Evolutionary conservation across 2,329 filamentous ascomycete genomes (phyloP).

Genomic region (Colletotrichum zoysiae): DNA sequence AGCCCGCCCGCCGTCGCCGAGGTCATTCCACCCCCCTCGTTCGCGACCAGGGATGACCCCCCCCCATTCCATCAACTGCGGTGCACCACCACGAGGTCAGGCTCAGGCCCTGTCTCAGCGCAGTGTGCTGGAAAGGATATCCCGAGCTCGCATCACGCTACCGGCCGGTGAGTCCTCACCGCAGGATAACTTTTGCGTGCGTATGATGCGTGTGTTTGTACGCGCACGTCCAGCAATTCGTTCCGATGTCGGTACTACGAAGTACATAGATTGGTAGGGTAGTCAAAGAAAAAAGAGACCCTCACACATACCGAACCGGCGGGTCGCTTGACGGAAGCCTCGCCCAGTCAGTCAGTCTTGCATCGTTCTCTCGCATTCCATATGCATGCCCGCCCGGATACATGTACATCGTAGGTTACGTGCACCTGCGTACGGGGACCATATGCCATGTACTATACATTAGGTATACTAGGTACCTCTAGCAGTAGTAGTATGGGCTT

Average conservation of each 20-base stretch:
- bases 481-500: background rate
- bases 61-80: background rate
- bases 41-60: constrained; percentile 15
- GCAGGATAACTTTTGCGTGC: background rate
- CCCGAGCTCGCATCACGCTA: constrained; percentile 36
- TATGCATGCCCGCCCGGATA: background rate
- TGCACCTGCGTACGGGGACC: background rate
- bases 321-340: constrained; percentile 36
- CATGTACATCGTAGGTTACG: background rate
- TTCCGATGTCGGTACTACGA: background rate
- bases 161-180: constrained; percentile 10
- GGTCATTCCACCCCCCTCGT: constrained; percentile 14
- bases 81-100: constrained; percentile 27
- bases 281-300: background rate
- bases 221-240: too few relatives aligned
- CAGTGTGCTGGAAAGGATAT: constrained; percentile 24
- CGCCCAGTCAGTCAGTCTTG: constrained; percentile 19
- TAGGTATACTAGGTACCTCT: too few relatives aligned
- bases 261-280: too few relatives aligned
- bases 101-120: constrained; percentile 34
- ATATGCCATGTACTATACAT: background rate
- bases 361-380: constrained; percentile 7
- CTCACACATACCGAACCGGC: constrained; percentile 29
- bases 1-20: constrained; percentile 2
- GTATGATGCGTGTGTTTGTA: background rate